Evolutionary conservation across 1,284 basidiomycete genomes (phyloP), one percentile per base, ranked within the genome.

Genomic region (Moesziomyces parantarcticus): DNA sequence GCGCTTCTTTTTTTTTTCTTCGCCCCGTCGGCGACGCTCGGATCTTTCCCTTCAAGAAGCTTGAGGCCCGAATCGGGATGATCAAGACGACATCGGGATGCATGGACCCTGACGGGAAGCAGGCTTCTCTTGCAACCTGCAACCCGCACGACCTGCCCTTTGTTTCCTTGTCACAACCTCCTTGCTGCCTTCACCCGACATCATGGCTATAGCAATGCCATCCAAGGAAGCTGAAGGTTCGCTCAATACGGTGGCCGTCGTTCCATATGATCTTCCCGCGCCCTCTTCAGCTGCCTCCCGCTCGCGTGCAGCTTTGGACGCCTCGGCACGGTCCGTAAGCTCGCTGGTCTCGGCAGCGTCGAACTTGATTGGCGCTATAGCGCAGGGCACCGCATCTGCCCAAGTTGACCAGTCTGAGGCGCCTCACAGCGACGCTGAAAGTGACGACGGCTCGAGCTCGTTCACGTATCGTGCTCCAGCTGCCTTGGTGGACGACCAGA

Each of bases 211-310:
- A 23, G 34, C 55, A 9, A 14, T 34, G 21, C 20, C n/a, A 22
- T 9, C 21, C 3, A 13, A 9, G 0, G 21, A 16, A 5, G 5
- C 13, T 1, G 48, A 44, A 0, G 48, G 58, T 23, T 8, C 51
- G 14, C 63, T 66, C 49, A 72, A 59, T 53, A 72, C 59, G 23
- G 63, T 72, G 16, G 69, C 69, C 1, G 63, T 72, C 8, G 51
- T 72, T 6, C 69, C 69, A 2, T 50, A 63, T 25, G 54, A 60
- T n/a, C 21, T 61, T 1, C 23, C 32, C 5, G 39, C 40, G 5
- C 4, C 55, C 16, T 23, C 53, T 8, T 52, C 52, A 13, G 45
- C 43, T 22, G 41, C 25, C 25, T 47, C 45, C 6, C 20, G 45
- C 10, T 47, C 45, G 3, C 46, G 50, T 8, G 39, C 21, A 20